Conservation (phyloP, 2,329 filamentous ascomycete genomes). For the Dothistroma pini region DNA sequence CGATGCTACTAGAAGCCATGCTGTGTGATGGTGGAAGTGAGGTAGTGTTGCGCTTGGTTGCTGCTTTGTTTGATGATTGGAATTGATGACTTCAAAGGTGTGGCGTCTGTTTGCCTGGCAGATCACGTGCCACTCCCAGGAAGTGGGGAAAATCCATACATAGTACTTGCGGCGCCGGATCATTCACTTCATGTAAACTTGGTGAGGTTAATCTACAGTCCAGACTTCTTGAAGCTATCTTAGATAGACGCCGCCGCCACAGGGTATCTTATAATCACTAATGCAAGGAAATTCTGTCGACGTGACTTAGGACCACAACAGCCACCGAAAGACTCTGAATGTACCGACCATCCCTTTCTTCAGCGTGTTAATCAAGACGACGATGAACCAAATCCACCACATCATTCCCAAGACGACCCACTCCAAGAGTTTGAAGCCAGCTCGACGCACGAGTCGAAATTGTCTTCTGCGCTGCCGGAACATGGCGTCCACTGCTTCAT, state of each 20-base stretch:
- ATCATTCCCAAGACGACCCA: constrained; percentile 84
- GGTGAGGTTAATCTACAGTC: not conserved
- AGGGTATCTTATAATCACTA: constrained; percentile 1
- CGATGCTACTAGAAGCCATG: constrained; percentile 6
- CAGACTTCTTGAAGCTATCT: not conserved
- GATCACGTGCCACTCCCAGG: not conserved
- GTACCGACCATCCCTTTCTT: constrained; percentile 60
- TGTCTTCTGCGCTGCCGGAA: constrained; percentile 70
- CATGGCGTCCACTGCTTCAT: constrained; percentile 66
- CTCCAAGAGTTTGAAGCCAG: constrained; percentile 78
- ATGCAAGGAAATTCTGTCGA: not conserved
- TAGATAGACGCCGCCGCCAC: not conserved
- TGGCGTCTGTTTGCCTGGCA: not conserved
- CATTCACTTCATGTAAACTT: not conserved
- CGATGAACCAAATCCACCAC: constrained; percentile 92
- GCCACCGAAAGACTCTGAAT: constrained; percentile 65
- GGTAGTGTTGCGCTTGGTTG: not conserved
- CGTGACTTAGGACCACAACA: constrained; percentile 68
- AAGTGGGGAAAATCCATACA: not conserved
- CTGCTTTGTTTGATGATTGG: not conserved
- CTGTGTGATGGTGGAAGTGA: not conserved
- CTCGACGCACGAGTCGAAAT: constrained; percentile 69
- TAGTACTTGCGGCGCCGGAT: not conserved
- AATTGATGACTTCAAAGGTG: not conserved
- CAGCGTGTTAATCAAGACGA: constrained; percentile 68